Conservation (phyloP, 2,329 filamentous ascomycete species). For the Pestalotiopsis sp. region DNA sequence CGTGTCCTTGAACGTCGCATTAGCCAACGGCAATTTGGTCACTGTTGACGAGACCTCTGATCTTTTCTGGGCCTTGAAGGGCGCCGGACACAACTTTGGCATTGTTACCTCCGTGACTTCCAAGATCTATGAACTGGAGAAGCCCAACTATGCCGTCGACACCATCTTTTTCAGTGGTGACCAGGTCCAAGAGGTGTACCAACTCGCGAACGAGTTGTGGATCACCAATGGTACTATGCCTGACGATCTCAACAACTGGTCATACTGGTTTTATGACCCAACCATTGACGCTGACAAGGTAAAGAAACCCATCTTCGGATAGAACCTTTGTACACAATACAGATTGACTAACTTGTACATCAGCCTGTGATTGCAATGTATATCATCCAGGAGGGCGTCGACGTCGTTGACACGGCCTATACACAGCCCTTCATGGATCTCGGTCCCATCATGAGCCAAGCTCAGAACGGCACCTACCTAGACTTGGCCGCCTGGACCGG, state of each 20-base stretch:
- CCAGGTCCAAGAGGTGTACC: constrained; percentile 16
- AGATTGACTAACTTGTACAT: not conserved
- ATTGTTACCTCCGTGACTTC: constrained; percentile 13
- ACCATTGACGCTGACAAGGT: constrained; percentile 9
- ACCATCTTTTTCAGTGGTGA: constrained; percentile 14
- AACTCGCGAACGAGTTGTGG: not conserved
- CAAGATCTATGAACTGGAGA: constrained; percentile 25
- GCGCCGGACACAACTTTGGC: constrained; percentile 43
- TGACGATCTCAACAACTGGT: constrained; percentile 9
- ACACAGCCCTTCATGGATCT: not conserved
- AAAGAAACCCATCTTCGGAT: not conserved
- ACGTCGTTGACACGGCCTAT: not conserved
- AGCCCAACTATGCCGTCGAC: constrained; percentile 12
- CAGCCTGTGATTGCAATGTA: constrained; percentile 2
- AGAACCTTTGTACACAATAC: not conserved
- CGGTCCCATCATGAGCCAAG: not conserved
- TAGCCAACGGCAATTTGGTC: constrained; percentile 45
- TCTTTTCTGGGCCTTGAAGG: constrained; percentile 58
- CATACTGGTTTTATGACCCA: constrained; percentile 3
- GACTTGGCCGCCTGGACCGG: constrained; percentile 2
- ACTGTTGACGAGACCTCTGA: constrained; percentile 43
- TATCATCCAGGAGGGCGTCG: constrained; percentile 10
- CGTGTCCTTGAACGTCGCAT: constrained; percentile 49
- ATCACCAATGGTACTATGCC: not conserved
- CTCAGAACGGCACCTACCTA: not conserved